Base-by-base conservation (phyloP, 2,329 filamentous ascomycete species). In the Drechslerella coelobrocha region DNA sequence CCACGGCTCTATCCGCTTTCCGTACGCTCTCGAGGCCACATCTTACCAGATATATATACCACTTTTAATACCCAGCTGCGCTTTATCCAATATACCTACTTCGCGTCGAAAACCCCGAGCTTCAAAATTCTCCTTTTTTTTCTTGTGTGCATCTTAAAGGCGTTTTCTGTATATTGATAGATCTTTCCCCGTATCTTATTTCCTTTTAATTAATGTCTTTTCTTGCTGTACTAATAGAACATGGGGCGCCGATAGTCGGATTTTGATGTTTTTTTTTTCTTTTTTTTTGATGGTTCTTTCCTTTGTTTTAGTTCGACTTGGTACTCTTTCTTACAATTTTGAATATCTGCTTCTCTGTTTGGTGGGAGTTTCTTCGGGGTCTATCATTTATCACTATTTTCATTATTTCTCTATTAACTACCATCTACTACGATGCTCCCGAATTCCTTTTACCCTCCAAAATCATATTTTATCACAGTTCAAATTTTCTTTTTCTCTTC, bases 191-290 rank as follows among this genome's bases (percentile, higher is more conserved):
- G 51, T 56, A 60, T 66, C 63, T 8, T 54, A 53, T 8, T 61
- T 56, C 53, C 29, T 48, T 53, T n/a, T 45, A 45, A 56, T 45
- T 31, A 54, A 55, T 61, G 63, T 14, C 31, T 43, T 8, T 61
- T 50, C 52, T 43, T 53, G 45, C 39, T 66, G 60, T 65, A 63
- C 17, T 65, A 62, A 66, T 72, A 72, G 61, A 72, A 61, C 66
- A 72, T 57, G 66, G 63, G 66, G 66, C 59, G 66, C 59, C 62
- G 53, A 55, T 59, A 27, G 51, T 45, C 61, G 51, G 53, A 63
- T 39, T 41, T 29, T 39, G 39, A n/a, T 50, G 50, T 29, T 41
- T 37, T 47, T 61, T 31, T 53, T 47, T 56, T 31, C 27, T 43
- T 41, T 19, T 57, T 31, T 39, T 37, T 51, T 21, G 14, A n/a